Evolutionary conservation across 768 basidiomycete genomes (phyloP).

Genomic region (Rhizopogon rudus): DNA sequence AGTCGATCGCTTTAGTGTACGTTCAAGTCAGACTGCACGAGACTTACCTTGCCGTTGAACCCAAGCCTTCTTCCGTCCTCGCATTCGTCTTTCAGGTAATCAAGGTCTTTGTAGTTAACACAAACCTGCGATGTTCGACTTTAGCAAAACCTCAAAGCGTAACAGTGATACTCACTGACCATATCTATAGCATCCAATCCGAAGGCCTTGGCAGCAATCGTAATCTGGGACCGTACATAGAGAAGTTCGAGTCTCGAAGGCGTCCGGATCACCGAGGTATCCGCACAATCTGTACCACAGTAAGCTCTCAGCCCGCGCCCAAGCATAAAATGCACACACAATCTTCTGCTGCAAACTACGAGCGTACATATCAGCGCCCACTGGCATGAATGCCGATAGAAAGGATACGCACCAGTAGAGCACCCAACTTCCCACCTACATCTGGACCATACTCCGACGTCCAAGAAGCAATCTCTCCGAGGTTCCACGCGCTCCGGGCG

Average conservation of each 20-base stretch:
- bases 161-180: conserved; percentile 38
- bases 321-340: conserved; percentile 42
- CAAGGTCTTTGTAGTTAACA: conserved; percentile 75
- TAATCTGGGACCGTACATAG: conserved; percentile 79
- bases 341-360: conserved; percentile 91
- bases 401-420: conserved; percentile 53
- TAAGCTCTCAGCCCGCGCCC: conserved; percentile 2
- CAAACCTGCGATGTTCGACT: conserved; percentile 54
- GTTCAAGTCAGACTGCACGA: background rate
- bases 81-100: conserved; percentile 68
- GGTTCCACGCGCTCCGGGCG: conserved; percentile 61
- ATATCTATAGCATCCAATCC: conserved; percentile 86
- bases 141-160: background rate
- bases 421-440: conserved; percentile 51
- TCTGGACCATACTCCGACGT: conserved; percentile 39
- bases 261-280: conserved; percentile 78
- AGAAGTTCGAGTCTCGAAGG: conserved; percentile 70
- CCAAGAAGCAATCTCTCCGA: conserved; percentile 71
- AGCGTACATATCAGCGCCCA: background rate
- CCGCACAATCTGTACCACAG: conserved; percentile 71
- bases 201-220: conserved; percentile 79
- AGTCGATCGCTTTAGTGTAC: background rate
- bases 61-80: conserved; percentile 77
- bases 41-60: conserved; percentile 80
- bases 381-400: background rate